phyloP scores from a whole-genome alignment of 1,284 basidiomycete species.

The Sparassis latifolia region DNA sequence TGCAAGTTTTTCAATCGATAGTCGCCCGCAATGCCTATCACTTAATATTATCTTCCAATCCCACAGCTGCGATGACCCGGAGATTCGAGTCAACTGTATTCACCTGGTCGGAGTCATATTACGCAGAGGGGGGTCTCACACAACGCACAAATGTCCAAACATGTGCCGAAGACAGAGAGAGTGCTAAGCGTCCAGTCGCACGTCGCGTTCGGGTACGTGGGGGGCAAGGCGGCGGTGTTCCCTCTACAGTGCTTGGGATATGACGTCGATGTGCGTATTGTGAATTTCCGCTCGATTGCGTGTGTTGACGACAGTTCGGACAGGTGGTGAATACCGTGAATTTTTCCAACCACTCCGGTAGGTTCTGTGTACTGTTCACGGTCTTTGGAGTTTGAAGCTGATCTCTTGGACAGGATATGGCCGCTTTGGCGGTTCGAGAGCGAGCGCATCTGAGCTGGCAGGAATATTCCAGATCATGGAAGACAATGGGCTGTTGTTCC shows the following conservation, averaged over 20 bases:
- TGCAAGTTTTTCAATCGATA: too few relatives aligned
- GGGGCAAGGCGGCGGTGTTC: conserved; percentile 91
- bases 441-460: conserved; percentile 61
- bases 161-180: conserved; percentile 17
- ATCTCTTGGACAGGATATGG: conserved; percentile 57
- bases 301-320: not conserved
- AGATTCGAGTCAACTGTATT: too few relatives aligned
- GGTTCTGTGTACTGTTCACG: conserved; percentile 12
- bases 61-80: too few relatives aligned
- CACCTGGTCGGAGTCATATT: too few relatives aligned
- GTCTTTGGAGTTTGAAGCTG: not conserved
- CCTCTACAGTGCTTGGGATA: conserved; percentile 93
- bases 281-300: not conserved
- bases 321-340: conserved; percentile 95
- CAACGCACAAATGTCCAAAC: not conserved
- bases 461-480: conserved; percentile 66
- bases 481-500: conserved; percentile 58
- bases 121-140: too few relatives aligned
- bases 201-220: conserved; percentile 94
- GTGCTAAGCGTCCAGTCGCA: conserved; percentile 90
- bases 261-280: conserved; percentile 84
- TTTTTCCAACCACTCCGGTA: conserved; percentile 91
- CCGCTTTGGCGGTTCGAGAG: conserved; percentile 66
- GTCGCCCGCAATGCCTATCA: too few relatives aligned
- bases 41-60: too few relatives aligned